Conservation (phyloP, 495 filamentous ascomycete species). For the Xylaria scruposa region DNA sequence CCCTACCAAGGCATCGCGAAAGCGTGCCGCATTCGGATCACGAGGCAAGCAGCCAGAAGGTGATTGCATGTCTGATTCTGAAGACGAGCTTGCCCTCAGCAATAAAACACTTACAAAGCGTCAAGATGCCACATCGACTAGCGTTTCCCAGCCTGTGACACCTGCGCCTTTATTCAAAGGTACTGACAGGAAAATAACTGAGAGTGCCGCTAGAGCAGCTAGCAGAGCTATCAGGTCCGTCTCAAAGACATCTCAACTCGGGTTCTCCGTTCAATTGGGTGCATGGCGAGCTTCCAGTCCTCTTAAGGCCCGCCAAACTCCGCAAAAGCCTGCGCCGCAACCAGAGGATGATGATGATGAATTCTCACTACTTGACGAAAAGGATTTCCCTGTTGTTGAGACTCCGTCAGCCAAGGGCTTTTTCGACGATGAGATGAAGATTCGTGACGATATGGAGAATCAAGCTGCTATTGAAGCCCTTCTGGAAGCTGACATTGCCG, state of each 20-base stretch:
- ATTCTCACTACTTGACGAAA: slow-evolving; percentile 33
- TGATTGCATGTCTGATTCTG: slow-evolving; percentile 55
- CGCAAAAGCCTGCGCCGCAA: slow-evolving; percentile 35
- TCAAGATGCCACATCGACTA: slow-evolving; percentile 35
- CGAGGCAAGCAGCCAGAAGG: slow-evolving; percentile 48
- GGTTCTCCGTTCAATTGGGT: slow-evolving; percentile 65
- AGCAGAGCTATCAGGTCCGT: slow-evolving; percentile 40
- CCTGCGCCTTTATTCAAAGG: slow-evolving; percentile 43
- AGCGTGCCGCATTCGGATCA: slow-evolving; percentile 40
- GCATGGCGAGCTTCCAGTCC: slow-evolving; percentile 58
- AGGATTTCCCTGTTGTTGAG: slow-evolving; percentile 27
- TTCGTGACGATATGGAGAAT: slow-evolving; percentile 43
- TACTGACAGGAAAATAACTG: slow-evolving; percentile 33
- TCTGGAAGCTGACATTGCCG: slow-evolving; percentile 42
- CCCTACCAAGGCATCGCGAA: slow-evolving; percentile 41
- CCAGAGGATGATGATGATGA: slow-evolving; percentile 44
- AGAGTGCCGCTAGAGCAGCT: slow-evolving; percentile 33
- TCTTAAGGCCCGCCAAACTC: slow-evolving; percentile 40
- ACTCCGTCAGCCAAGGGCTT: slow-evolving; percentile 52
- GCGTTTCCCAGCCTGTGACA: slow-evolving; percentile 41
- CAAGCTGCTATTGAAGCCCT: slow-evolving; percentile 45
- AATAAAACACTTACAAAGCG: slow-evolving; percentile 24
- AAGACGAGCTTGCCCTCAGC: slow-evolving; percentile 58
- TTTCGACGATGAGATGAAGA: slow-evolving; percentile 65
- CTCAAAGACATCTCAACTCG: slow-evolving; percentile 42